Base-by-base conservation (phyloP, 1,139 yeast genomes). In the Protomyces pachydermus region DNA sequence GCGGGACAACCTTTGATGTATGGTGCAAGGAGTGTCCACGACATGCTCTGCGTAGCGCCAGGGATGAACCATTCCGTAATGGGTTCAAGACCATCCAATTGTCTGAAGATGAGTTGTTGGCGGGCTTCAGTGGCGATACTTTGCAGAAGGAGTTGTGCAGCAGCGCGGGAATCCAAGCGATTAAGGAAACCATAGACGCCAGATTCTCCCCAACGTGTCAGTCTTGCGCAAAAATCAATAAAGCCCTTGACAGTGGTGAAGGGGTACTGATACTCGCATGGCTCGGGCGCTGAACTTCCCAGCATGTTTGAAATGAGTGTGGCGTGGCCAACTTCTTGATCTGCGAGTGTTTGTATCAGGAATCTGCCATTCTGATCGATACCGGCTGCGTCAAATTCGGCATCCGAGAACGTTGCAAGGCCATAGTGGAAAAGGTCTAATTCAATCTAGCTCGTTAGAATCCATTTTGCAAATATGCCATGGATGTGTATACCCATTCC, bases 81-180 rank as follows among this genome's bases (percentile, higher is more conserved):
- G 18, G 68, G 68, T 55, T 64, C 57, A 23, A 66, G 58, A 4
- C 68, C 68, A 16, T 64, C 67, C 23, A 66, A 50, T 45, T 65
- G 67, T 20, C 68, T 53, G 54, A 66, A 63, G 57, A 62, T 61
- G 64, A 66, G 57, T 57, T 66, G 61, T 45, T 66, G 68, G 5
- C 68, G 60, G 6, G 68, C 67, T 38, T 66, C 68, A 10, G 67
- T 65, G 18, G 67, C 61, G 60, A 66, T 62, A 39, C 67, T 56
- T 58, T 65, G 67, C 52, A 66, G 53, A 34, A 66, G 55, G 18
- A 65, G 56, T 51, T 61, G 63, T 10, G 67, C 68, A 28, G 68
- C 61, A 6, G 67, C 58, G 12, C 68, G 67, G 14, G 68, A 66
- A 52, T 66, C 64, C 34, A 66, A 64, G 62, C 62, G 68, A 57